These are phyloP conservation scores for Pseudogymnoascus sp. DNA, from an alignment of 2,329 filamentous ascomycete genomes.

Conservation along the genomic window DNA sequence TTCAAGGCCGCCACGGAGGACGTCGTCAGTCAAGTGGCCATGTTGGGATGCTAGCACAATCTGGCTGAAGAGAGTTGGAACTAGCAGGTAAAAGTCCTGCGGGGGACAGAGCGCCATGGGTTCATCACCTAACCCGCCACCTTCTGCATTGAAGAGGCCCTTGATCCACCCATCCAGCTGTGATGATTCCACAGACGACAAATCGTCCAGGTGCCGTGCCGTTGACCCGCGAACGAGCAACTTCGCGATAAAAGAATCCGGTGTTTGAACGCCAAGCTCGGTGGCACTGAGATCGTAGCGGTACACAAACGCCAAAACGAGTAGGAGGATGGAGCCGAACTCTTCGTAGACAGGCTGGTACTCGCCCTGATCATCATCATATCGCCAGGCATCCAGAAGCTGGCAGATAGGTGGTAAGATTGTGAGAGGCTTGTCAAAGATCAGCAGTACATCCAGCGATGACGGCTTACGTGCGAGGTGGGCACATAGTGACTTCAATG, in stretches of 20 bases:
- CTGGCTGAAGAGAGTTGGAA: slow-evolving; percentile 69
- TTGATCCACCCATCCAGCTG: slow-evolving; percentile 57
- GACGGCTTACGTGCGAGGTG: slow-evolving; percentile 64
- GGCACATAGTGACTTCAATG: slow-evolving; percentile 65
- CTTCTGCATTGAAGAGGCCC: slow-evolving; percentile 49
- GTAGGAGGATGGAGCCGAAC: slow-evolving; percentile 66
- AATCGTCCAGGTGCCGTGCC: slow-evolving; percentile 47
- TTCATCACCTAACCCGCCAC: slow-evolving; percentile 66
- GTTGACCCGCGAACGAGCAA: slow-evolving; percentile 53
- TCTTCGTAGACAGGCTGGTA: slow-evolving; percentile 83
- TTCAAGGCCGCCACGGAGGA: slow-evolving; percentile 66
- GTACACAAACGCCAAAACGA: slow-evolving; percentile 66
- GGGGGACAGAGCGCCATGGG: slow-evolving; percentile 74
- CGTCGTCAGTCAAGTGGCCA: slow-evolving; percentile 58
- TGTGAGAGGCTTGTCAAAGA: slow-evolving; percentile 63
- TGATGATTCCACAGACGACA: slow-evolving; percentile 49
- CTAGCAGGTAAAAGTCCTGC: slow-evolving; percentile 72
- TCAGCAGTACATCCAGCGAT: slow-evolving; percentile 63
- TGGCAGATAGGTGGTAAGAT: slow-evolving; percentile 67
- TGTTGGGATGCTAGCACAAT: slow-evolving; percentile 62
- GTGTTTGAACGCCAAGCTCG: slow-evolving; percentile 52
- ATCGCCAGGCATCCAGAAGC: slow-evolving; percentile 68
- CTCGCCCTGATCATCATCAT: slow-evolving; percentile 76
- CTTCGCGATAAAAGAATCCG: slow-evolving; percentile 60
- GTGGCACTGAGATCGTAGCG: slow-evolving; percentile 58